Evolutionary conservation across 305 asterid species (phyloP).

Genomic region (Solanum aculeatissimum): DNA sequence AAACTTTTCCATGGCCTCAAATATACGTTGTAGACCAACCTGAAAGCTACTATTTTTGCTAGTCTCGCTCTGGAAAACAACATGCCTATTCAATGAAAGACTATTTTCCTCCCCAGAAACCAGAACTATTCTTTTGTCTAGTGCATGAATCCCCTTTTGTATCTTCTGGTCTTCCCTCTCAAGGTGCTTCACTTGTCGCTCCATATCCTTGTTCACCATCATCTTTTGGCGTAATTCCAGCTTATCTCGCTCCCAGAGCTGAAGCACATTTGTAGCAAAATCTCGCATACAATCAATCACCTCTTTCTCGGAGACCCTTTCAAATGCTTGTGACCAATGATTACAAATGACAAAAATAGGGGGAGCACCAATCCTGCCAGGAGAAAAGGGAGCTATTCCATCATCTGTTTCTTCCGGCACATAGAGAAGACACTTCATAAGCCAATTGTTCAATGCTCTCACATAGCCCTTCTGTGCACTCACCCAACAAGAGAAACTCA

Average conservation of each 20-base stretch:
- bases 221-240: constrained; percentile 60
- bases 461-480: constrained; percentile 65
- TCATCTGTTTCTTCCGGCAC: constrained; percentile 91
- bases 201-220: constrained; percentile 52
- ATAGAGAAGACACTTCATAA: constrained; percentile 76
- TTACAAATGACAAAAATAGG: constrained; percentile 66
- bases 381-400: constrained; percentile 81
- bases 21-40: constrained; percentile 55
- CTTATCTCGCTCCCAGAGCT: constrained; percentile 77
- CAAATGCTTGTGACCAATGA: constrained; percentile 88
- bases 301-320: constrained; percentile 69
- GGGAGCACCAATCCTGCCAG: constrained; percentile 90
- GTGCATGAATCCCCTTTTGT: constrained; percentile 72
- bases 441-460: constrained; percentile 73
- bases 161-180: constrained; percentile 85
- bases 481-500: constrained; percentile 71
- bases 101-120: constrained; percentile 38
- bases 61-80: constrained; percentile 79
- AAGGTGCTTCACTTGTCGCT: constrained; percentile 60
- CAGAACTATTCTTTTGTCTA: constrained; percentile 58
- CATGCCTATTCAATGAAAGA: constrained; percentile 41
- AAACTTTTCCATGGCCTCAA: constrained; percentile 85
- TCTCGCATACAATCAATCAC: constrained; percentile 69
- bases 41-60: constrained; percentile 55
- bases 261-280: constrained; percentile 55